phyloP scores from a whole-genome alignment of 805 yeast genomes.

The Zygosaccharomyces pseudorouxii region DNA sequence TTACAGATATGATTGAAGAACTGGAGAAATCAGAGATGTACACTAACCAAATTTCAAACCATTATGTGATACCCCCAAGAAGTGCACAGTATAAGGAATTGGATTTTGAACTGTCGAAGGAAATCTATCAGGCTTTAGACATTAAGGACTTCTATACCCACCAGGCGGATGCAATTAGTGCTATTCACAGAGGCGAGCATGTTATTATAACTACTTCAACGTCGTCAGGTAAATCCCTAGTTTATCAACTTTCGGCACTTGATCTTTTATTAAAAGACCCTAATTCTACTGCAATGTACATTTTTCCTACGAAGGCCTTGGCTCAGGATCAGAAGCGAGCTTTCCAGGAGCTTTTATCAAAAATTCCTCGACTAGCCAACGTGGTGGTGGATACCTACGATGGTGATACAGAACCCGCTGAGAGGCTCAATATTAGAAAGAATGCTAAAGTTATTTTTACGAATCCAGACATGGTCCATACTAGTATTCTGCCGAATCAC shows the following conservation, averaged over 20 bases:
- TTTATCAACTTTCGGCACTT: constrained; percentile 84
- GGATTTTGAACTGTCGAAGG: constrained; percentile 45
- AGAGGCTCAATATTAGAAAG: constrained; percentile 50
- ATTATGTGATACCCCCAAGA: constrained; percentile 45
- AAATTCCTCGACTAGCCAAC: constrained; percentile 43
- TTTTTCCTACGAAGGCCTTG: constrained; percentile 94
- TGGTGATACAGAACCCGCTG: constrained; percentile 76
- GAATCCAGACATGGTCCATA: constrained; percentile 91
- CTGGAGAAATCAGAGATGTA: constrained; percentile 50
- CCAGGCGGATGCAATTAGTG: constrained; percentile 72
- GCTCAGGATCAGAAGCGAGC: constrained; percentile 95
- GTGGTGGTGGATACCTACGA: constrained; percentile 76
- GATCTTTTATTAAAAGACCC: constrained; percentile 40
- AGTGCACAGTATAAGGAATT: constrained; percentile 43
- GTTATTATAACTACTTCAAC: constrained; percentile 93
- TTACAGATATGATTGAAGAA: constrained; percentile 46
- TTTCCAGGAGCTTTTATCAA: constrained; percentile 51
- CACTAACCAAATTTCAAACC: constrained; percentile 55
- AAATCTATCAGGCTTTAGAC: constrained; percentile 48
- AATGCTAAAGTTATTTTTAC: constrained; percentile 80
- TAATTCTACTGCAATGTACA: constrained; percentile 66
- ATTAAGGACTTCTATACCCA: constrained; percentile 62
- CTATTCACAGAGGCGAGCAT: constrained; percentile 52
- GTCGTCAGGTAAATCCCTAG: constrained; percentile 91
- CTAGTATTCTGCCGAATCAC: constrained; percentile 76